Conservation (phyloP, 2,329 filamentous ascomycete species). For the Reticulascus tulasneorum region DNA sequence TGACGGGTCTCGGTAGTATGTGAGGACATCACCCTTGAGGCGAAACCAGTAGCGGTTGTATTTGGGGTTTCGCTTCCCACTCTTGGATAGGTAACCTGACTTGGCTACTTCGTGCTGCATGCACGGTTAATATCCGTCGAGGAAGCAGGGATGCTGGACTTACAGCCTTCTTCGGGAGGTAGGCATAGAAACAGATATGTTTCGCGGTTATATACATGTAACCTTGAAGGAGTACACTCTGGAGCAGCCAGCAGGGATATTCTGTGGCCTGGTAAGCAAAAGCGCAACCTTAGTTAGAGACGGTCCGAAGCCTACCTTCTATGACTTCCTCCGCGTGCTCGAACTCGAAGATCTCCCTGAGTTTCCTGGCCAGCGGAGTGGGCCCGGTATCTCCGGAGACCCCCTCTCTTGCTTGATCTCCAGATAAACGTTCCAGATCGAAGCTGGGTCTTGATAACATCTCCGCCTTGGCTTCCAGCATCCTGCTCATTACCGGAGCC, state of each 20-base stretch:
- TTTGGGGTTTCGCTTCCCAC: conserved; percentile 79
- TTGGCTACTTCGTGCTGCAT: conserved; percentile 68
- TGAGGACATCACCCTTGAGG: conserved; percentile 84
- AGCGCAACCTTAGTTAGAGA: background rate
- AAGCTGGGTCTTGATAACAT: conserved; percentile 57
- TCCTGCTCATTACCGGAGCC: conserved; percentile 72
- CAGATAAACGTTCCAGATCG: conserved; percentile 45
- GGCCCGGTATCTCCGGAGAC: conserved; percentile 34
- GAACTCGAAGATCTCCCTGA: conserved; percentile 85
- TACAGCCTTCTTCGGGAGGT: conserved; percentile 88
- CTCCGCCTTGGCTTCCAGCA: conserved; percentile 67
- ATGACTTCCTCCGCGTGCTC: conserved; percentile 79
- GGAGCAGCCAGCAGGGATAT: conserved; percentile 89
- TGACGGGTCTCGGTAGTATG: conserved; percentile 80
- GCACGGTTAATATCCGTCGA: conserved; percentile 3
- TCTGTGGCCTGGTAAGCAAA: conserved; percentile 45
- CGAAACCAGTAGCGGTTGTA: conserved; percentile 93
- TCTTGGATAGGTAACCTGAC: conserved; percentile 84
- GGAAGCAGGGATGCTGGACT: conserved; percentile 23
- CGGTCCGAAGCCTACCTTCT: conserved; percentile 50
- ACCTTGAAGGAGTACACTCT: conserved; percentile 87
- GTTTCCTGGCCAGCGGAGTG: conserved; percentile 61
- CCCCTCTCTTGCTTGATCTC: conserved; percentile 28
- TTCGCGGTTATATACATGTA: conserved; percentile 93
- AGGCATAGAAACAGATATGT: conserved; percentile 96